Evolutionary conservation across 1,284 basidiomycete genomes (phyloP), one percentile per base, ranked within the genome.

Genomic region (Peniophora sp.): DNA sequence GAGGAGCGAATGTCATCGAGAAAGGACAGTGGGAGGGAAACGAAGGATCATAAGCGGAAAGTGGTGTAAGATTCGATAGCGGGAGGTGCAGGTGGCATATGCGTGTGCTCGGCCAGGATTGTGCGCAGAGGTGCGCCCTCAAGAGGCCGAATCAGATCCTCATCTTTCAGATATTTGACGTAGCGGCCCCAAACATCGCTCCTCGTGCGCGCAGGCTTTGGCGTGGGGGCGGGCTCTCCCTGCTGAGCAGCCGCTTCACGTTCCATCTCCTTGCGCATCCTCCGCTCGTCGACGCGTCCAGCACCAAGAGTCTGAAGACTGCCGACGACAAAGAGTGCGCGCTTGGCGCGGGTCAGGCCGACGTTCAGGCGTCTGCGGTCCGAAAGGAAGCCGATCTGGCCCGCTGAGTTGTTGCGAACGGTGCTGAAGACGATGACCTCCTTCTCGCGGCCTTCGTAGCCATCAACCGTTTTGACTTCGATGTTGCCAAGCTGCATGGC

Each of bases 371-470:
- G 69, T 51, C 93, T 72, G 57, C 82, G 76, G 66, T 97, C 94
- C n/a, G 85, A 90, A 20, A 97, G 72, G 68, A 97, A 97, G 0
- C 93, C 93, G 63, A 92, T 89, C 57, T 79, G 76, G 15, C 88
- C 88, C 5, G 62, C 66, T 5, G 70, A 56, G 60, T 95, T 94
- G 61, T 86, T 88, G 48, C 94, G 78, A 44, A 94, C 91, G 0
- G 92, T 94, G 41, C 88, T 92, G 63, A 97, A 94, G 47, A 97
- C 74, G 58, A 97, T 90, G 24, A 94, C 83, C 12, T 88, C 83
- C 71, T 97, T 97, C 69, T 97, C 92, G 46, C 92, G 78, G 1
- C 93, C 93, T 65, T 97, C 91, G 64, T 96, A 97, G 14, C 92
- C 94, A 61, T 95, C 92, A 9, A 95, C 91, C 0, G 92, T 94